Evolutionary conservation across 1,284 basidiomycete species (phyloP), one percentile per base, ranked within the genome.

Genomic region (Heterobasidion annosum): DNA sequence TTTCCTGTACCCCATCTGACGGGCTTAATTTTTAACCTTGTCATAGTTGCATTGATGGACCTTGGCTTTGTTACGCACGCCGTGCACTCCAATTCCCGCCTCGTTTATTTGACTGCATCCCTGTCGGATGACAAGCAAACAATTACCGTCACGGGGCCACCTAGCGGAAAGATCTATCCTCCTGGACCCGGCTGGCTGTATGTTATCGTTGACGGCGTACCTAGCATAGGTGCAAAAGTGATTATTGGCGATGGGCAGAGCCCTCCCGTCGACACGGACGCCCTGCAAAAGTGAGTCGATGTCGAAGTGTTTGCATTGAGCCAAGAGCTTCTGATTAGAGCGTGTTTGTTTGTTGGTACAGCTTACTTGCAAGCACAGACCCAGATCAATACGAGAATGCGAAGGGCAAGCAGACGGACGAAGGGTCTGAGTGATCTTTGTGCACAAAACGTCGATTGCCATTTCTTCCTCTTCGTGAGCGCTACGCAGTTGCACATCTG

Each of bases 181-280:
- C 88, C 90, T 53, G 91, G 92, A 6, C 90, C 90, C 2, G 91
- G 81, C 8, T 91, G 83, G 77, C 63, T 94, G 40, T 89, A 81
- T 61, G 65, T 92, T 33, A 73, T 93, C 19, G 77, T 80, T 1
- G 75, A 85, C 58, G 88, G 77, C 15, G 71, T 91, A 7, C 87
- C 91, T 0, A 89, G 86, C 61, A 63, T 70, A 19, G 88, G 83
- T 1, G 68, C 73, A 59, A 81, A 80, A 65, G 68, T 90, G 1
- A 82, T 91, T 75, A 70, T 93, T 44, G 91, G 90, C 1, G 74
- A 81, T 60, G 86, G 85, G 10, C 63, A 65, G 51, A 71, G 73
- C 10, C 88, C 87, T 19, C 70, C 73, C 8, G 74, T 85, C 7
- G 79, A 88, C 58, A 60, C 77, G 35, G 67, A 55, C 1, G 83